These are phyloP conservation scores for Vicia sativa DNA, from an alignment of 306 rosid genomes.

Conservation along the genomic window DNA sequence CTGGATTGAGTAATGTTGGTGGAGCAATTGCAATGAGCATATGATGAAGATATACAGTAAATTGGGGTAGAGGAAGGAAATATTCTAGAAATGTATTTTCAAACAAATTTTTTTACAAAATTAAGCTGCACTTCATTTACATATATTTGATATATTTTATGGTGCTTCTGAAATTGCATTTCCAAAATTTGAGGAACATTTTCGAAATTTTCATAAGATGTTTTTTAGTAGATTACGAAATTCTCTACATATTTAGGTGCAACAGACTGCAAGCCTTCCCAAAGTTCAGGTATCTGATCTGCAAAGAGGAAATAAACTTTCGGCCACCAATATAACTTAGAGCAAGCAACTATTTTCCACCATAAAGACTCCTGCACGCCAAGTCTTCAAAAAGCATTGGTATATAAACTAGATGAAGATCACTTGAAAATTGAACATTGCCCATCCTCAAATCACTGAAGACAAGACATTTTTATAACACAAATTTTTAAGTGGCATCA, in stretches of 20 bases:
- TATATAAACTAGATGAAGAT: constrained; percentile 39
- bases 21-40: too few species aligned
- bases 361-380: constrained; percentile 41
- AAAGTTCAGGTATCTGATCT: constrained; percentile 48
- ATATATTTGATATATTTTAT: too few species aligned
- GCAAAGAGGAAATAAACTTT: constrained; percentile 45
- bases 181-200: too few species aligned
- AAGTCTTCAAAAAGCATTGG: constrained; percentile 40
- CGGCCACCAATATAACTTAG: constrained; percentile 46
- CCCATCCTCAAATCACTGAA: constrained; percentile 59
- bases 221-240: too few species aligned
- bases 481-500: not conserved
- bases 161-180: too few species aligned
- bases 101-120: too few species aligned
- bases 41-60: too few species aligned
- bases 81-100: too few species aligned
- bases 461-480: constrained; percentile 37
- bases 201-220: too few species aligned
- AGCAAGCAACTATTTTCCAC: constrained; percentile 44
- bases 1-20: too few species aligned
- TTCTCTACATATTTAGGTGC: constrained; percentile 8
- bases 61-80: too few species aligned
- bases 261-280: constrained; percentile 24
- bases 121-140: too few species aligned
- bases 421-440: constrained; percentile 47